Percentiles rank a stretch among this genome's conserved stretches.
These are phyloP conservation scores for Phylloporus sp. DNA, from an alignment of 768 basidiomycete genomes.

Conservation along the genomic window DNA sequence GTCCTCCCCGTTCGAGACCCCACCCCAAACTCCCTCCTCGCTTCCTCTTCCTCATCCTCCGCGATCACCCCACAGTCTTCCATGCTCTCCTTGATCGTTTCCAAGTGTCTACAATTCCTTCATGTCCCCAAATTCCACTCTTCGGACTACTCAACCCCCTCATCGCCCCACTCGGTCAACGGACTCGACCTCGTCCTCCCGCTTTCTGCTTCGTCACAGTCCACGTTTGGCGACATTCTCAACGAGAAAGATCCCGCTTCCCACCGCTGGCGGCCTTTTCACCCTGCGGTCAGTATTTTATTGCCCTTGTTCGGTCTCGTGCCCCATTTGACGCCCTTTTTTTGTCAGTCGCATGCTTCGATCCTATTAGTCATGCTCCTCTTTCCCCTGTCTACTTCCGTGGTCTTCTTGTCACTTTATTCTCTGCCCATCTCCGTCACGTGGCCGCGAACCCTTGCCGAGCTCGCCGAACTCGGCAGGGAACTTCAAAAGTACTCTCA, in stretches of 20 bases:
- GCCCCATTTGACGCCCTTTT: slow-evolving; percentile 9
- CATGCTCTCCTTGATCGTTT: slow-evolving; percentile 49
- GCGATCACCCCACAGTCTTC: slow-evolving; percentile 28
- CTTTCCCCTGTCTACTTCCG: slow-evolving; percentile 61
- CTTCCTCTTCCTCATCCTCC: slow-evolving; percentile 5
- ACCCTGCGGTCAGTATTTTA: slow-evolving; percentile 36
- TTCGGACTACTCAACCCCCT: slow-evolving; percentile 41
- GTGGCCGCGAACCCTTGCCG: slow-evolving; percentile 72
- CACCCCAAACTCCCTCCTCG: background rate
- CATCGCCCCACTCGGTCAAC: slow-evolving; percentile 37
- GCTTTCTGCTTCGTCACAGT: slow-evolving; percentile 46
- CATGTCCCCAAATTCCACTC: slow-evolving; percentile 40
- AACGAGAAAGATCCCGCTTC: slow-evolving; percentile 34
- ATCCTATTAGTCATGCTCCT: slow-evolving; percentile 65
- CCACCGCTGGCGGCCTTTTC: slow-evolving; percentile 29
- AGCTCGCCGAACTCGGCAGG: slow-evolving; percentile 68
- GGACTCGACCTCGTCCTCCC: slow-evolving; percentile 49
- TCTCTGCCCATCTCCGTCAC: slow-evolving; percentile 66
- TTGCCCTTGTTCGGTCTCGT: background rate
- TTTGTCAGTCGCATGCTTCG: slow-evolving; percentile 47
- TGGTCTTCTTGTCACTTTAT: slow-evolving; percentile 42
- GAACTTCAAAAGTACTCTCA: slow-evolving; percentile 77
- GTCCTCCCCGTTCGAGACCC: slow-evolving; percentile 32
- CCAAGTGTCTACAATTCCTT: slow-evolving; percentile 50
- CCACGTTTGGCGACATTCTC: slow-evolving; percentile 41